phyloP scores from a whole-genome alignment of 2,329 filamentous ascomycete genomes.

The Botrytis squamosa region DNA sequence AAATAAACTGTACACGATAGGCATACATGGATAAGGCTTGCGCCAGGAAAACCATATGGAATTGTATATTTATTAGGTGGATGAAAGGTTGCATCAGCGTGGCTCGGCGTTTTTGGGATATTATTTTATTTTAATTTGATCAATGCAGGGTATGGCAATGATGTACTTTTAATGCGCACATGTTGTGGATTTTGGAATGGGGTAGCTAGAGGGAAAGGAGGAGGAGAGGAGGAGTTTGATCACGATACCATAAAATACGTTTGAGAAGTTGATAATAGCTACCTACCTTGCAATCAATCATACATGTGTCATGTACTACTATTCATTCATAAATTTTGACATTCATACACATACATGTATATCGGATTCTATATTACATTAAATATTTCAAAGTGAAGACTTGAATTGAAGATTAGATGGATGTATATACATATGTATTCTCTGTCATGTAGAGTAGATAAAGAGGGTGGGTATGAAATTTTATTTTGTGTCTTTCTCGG shows the following conservation, averaged over 20 bases:
- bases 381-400: background rate
- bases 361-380: background rate
- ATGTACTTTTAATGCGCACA: background rate
- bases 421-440: background rate
- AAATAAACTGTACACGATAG: background rate
- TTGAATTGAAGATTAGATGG: background rate
- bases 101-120: conserved; percentile 14
- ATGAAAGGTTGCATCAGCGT: background rate
- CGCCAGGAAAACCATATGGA: background rate
- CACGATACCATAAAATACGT: background rate
- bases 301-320: background rate
- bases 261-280: background rate
- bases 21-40: background rate
- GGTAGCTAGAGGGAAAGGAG: background rate
- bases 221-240: background rate
- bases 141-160: background rate
- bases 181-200: background rate
- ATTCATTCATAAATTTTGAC: background rate
- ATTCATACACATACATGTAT: background rate
- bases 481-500: too few species aligned
- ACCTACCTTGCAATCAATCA: background rate
- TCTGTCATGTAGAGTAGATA: background rate
- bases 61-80: conserved; percentile 1
- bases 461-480: too few species aligned
- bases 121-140: background rate